Conservation (phyloP, 2,329 filamentous ascomycete species). For the Aspergillus spinulosporus region DNA sequence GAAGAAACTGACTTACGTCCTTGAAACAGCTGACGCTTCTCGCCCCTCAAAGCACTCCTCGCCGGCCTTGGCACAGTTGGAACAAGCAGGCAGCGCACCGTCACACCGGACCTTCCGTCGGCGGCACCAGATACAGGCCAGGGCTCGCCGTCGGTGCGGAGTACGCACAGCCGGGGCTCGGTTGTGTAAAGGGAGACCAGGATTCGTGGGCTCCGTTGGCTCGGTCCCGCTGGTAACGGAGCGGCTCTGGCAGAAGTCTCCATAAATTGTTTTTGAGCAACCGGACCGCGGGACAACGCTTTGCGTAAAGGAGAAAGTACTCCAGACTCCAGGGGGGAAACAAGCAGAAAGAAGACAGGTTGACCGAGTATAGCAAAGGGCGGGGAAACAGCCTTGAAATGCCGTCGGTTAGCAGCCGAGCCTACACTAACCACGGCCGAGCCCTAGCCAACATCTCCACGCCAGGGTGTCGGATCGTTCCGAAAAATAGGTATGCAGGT, state of each 20-base stretch:
- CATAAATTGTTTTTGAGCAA: no score
- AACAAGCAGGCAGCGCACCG: constrained; percentile 8
- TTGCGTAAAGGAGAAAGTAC: no score
- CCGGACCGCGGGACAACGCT: no score
- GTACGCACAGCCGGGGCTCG: not conserved
- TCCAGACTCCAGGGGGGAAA: no score
- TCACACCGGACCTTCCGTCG: constrained; percentile 15
- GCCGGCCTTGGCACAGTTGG: constrained; percentile 9
- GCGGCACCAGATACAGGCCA: constrained; percentile 6
- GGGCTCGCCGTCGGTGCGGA: not conserved
- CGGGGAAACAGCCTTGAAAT: no score
- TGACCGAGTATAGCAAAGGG: no score
- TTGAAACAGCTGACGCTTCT: not conserved
- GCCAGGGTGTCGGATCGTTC: no score
- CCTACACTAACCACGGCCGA: no score
- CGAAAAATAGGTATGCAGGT: no score
- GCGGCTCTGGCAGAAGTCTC: not conserved
- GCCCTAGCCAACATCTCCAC: no score
- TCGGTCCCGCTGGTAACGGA: not conserved
- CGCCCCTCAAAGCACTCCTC: constrained; percentile 13
- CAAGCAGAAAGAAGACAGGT: no score
- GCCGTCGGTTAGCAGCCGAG: no score
- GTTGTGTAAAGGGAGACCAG: not conserved
- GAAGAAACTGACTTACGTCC: not conserved
- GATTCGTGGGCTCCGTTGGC: not conserved